Evolutionary conservation across 73 alveolate genomes (phyloP), one percentile per base, ranked within the genome.

Genomic region (Paramecium caudatum): DNA sequence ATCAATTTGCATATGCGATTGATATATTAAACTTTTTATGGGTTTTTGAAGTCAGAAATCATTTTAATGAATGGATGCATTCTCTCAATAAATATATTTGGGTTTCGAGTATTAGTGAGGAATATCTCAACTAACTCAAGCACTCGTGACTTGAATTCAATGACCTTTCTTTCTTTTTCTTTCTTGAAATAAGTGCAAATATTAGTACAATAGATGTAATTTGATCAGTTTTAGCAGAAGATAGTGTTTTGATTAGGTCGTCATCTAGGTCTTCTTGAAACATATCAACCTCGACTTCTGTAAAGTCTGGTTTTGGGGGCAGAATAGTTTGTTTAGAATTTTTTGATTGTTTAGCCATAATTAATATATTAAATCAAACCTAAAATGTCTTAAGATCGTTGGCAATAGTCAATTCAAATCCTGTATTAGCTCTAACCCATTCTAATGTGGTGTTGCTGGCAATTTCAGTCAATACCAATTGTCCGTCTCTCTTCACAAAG

Each of bases 381-480:
- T 68, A 45, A 80, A 91, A 85, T 25, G 80, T 39, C 61, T 91
- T 90, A 15, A 94, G 95, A 82, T 90, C 90, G n/a, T 90, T 93
- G 36, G 95, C 93, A 0, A 94, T 91, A 16, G 41, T 50, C 87
- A 82, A 93, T 34, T 82, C 91, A 47, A 90, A 93, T 27, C 94
- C 98, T 32, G 98, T 92, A 6, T 49, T 84, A 34, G 45, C 88
- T 82, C 94, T 95, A 8, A 95, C 90, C 34, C 91, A 92, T 46
- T 95, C 98, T 8, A 95, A 63, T 34, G 92, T 82, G 43, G 96
- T 82, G 9, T 93, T 95, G 17, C 80, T 68, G 41, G 98, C 93
- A 36, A 95, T 91, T 55, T 95, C 98, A 13, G 91, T 90, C 45
- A 91, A 49, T 1, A 37, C 48, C 93, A 95, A 87, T 55, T 91